These are phyloP conservation scores for Fomitopsis betulina DNA, from an alignment of 1,284 basidiomycete genomes.

Conservation along the genomic window DNA sequence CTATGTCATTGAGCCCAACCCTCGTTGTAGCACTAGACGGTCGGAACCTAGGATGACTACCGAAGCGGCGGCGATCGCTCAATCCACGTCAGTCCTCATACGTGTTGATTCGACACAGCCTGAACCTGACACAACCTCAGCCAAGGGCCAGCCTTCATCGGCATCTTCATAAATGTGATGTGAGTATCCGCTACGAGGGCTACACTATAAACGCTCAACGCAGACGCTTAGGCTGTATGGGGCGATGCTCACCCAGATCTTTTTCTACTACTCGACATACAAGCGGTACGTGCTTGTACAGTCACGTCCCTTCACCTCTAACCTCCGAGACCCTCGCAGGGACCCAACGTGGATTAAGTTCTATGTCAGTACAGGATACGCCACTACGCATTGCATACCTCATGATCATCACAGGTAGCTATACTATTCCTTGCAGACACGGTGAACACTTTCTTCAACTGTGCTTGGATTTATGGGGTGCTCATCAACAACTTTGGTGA, in stretches of 20 bases:
- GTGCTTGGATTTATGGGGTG: slow-evolving; percentile 5
- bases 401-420: not conserved
- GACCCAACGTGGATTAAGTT: slow-evolving; percentile 5
- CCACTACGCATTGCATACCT: not conserved
- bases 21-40: not conserved
- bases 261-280: slow-evolving; percentile 3
- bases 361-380: slow-evolving; percentile 3
- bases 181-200: no score
- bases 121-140: no score
- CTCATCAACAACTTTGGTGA: slow-evolving; percentile 6
- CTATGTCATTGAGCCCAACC: not conserved
- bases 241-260: slow-evolving; percentile 6
- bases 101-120: not conserved
- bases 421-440: slow-evolving; percentile 4
- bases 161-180: no score
- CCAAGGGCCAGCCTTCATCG: no score
- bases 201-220: no score
- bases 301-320: no score
- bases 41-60: not conserved
- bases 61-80: not conserved
- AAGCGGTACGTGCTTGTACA: slow-evolving; percentile 1
- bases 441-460: slow-evolving; percentile 4
- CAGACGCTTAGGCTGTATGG: slow-evolving; percentile 1
- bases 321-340: not conserved
- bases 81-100: not conserved